Base-by-base conservation (phyloP, 768 basidiomycete genomes). In the Porphyrellus cyaneotinctus region DNA sequence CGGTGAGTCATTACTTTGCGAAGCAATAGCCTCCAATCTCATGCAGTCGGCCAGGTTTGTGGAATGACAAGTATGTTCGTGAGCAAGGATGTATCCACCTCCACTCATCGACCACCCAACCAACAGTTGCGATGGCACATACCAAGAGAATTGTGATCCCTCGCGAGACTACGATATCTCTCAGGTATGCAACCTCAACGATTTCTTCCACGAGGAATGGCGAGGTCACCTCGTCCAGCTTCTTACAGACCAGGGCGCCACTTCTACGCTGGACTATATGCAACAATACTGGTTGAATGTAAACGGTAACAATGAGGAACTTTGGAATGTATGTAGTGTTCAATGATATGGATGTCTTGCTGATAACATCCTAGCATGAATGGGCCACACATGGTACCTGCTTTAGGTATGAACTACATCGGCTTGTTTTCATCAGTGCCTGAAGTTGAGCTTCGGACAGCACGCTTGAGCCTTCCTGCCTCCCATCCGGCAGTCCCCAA, bases 371-470 rank as follows among this genome's bases (percentile, higher is more conserved):
- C 5, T 49, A 83, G 80, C 85, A 89, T 52, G 87, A 88, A 65
- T 88, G 87, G 87, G 54, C 69, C 10, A 80, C 74, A 13, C 87
- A 88, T 59, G 87, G 87, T 28, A 88, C 78, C 9, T 77, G 75
- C 59, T 72, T 64, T 43, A 70, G 67, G 67, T 66, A 49, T 38
- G 22, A 46, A 18, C 13, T 10, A 28, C 26, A n/a, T 18, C 3
- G 23, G 33, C 38, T 44, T 14, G 5, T 43, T 31, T 26, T 22
- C 4, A n/a, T 28, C 30, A 11, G 12, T 35, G 23, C 31, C 37
- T 55, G 41, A 63, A 43, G n/a, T 32, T 18, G 17, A 14, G 47
- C 49, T 37, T 31, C 43, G 28, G 46, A 62, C 54, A 86, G 85
- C 63, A 88, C 86, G 6, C 75, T 88, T 18, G 56, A 75, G 49